These are phyloP conservation scores for Pythium coloratum DNA, from an alignment of 352 stramenopile species.

Conservation along the genomic window DNA sequence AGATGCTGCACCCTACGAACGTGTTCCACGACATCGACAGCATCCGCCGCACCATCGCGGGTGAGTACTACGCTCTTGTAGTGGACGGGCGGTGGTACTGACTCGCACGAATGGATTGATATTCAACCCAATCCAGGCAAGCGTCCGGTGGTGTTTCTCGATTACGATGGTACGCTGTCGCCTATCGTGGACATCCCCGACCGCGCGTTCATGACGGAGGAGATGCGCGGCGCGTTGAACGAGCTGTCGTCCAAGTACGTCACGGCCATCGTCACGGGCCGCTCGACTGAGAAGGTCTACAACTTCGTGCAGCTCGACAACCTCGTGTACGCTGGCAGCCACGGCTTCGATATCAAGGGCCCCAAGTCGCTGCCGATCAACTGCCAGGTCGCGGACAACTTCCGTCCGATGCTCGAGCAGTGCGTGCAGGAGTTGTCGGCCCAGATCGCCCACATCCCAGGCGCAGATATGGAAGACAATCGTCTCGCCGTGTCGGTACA, in stretches of 20 bases:
- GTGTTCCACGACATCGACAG: slow-evolving; percentile 55
- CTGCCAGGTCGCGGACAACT: slow-evolving; percentile 57
- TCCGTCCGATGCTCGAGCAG: slow-evolving; percentile 47
- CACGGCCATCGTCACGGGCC: slow-evolving; percentile 71
- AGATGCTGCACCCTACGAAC: slow-evolving; percentile 58
- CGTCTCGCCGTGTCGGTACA: slow-evolving; percentile 73
- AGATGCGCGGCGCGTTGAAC: slow-evolving; percentile 56
- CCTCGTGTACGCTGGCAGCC: slow-evolving; percentile 77
- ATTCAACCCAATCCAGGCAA: slow-evolving; percentile 42
- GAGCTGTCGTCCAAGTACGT: slow-evolving; percentile 68
- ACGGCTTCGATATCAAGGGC: slow-evolving; percentile 82
- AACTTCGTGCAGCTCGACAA: slow-evolving; percentile 78
- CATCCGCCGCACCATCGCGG: slow-evolving; percentile 55
- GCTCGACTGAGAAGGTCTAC: slow-evolving; percentile 75
- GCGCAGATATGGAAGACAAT: slow-evolving; percentile 79
- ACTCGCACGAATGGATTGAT: background rate
- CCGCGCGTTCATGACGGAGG: slow-evolving; percentile 64
- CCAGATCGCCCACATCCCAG: slow-evolving; percentile 42
- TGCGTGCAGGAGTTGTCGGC: slow-evolving; percentile 36
- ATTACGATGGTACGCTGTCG: slow-evolving; percentile 79
- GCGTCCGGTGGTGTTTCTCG: slow-evolving; percentile 65
- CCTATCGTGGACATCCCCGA: slow-evolving; percentile 78
- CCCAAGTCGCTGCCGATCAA: slow-evolving; percentile 54
- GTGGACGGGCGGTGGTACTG: background rate
- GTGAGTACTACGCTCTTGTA: slow-evolving; percentile 24